Percentiles rank a stretch among this genome's conserved stretches.
These are phyloP conservation scores for Aureobasidium lini DNA, from an alignment of 2,329 filamentous ascomycete species.

Conservation along the genomic window DNA sequence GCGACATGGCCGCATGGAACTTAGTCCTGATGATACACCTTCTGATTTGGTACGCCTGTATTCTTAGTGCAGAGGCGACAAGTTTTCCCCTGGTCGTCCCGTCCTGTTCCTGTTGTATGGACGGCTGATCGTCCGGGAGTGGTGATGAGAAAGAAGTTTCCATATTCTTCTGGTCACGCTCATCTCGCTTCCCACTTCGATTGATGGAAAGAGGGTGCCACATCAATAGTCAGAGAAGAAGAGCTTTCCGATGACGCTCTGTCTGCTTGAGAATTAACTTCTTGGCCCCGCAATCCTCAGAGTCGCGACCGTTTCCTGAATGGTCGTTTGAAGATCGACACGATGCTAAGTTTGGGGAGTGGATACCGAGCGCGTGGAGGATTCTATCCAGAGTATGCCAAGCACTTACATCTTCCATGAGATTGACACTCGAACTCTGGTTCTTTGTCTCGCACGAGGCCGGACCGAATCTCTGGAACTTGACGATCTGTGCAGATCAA, in stretches of 20 bases:
- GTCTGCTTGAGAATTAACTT: not conserved
- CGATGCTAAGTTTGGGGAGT: conserved; percentile 7
- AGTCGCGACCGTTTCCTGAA: not conserved
- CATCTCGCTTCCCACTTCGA: conserved; percentile 5
- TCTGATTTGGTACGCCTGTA: conserved; percentile 1
- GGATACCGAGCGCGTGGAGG: not conserved
- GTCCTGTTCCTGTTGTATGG: not conserved
- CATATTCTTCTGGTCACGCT: not conserved
- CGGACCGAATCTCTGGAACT: not conserved
- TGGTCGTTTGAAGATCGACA: conserved; percentile 5
- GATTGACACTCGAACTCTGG: not conserved
- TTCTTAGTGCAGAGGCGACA: conserved; percentile 5
- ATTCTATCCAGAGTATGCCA: not conserved
- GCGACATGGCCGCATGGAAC: not conserved
- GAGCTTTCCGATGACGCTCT: not conserved
- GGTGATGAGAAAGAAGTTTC: not conserved
- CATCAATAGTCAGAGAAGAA: not conserved
- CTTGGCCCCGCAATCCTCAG: not conserved
- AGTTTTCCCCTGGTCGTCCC: not conserved
- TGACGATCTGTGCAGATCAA: too few relatives aligned
- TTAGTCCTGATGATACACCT: not conserved
- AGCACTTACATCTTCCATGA: not conserved
- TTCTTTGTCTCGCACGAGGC: not conserved
- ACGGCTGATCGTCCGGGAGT: conserved; percentile 1
- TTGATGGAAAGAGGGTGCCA: not conserved